phyloP scores from a whole-genome alignment of 1,139 yeast species.

The Taphrina deformans region DNA sequence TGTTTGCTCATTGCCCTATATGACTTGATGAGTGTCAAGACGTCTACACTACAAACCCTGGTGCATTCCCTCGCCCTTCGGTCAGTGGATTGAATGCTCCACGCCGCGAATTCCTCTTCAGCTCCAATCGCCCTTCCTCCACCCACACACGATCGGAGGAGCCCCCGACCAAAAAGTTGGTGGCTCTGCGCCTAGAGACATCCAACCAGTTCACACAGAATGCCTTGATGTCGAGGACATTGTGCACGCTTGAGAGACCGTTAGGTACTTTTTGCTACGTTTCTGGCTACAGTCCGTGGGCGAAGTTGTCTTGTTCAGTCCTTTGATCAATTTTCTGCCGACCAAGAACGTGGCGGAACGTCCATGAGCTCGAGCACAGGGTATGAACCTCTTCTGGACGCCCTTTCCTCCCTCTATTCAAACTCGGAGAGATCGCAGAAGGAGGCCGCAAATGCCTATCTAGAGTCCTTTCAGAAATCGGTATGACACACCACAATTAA shows the following conservation, averaged over 20 bases:
- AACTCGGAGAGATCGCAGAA: slow-evolving; percentile 56
- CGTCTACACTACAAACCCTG: no score
- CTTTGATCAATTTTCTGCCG: background rate
- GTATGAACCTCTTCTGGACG: slow-evolving; percentile 44
- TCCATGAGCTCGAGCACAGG: slow-evolving; percentile 13
- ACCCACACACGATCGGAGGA: background rate
- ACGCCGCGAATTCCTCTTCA: no score
- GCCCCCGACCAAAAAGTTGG: background rate
- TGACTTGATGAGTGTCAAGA: no score
- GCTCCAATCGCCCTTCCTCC: background rate
- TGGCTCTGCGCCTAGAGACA: background rate
- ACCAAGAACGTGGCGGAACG: background rate
- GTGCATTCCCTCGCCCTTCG: no score
- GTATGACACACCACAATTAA: slow-evolving; percentile 44
- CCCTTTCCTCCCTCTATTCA: slow-evolving; percentile 64
- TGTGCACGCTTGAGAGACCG: background rate
- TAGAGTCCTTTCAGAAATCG: slow-evolving; percentile 79
- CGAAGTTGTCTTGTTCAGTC: no score
- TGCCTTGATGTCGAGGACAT: background rate
- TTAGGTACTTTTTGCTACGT: no score
- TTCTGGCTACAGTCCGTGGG: no score
- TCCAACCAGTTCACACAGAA: background rate
- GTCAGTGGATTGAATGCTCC: no score
- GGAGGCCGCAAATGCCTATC: slow-evolving; percentile 61
- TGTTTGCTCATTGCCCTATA: no score